Base-by-base conservation (phyloP, 768 basidiomycete genomes). In the Termitomyces titanicus region DNA sequence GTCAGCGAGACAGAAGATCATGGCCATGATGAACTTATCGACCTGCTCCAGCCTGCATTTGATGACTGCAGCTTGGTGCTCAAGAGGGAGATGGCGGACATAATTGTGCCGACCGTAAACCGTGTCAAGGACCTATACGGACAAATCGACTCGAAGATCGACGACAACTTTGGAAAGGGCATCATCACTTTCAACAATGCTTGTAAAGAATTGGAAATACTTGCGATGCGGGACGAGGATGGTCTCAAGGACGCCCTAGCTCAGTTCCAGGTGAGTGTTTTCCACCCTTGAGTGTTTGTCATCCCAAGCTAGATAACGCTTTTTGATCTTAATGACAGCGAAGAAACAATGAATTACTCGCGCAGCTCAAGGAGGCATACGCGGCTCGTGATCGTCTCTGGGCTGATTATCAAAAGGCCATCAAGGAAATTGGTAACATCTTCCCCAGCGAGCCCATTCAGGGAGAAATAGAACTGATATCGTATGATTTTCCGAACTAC, bases 181-280 rank as follows among this genome's bases (percentile, higher is more conserved):
- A 64, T 87, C 34, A 65, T 81, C 11, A 65, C 70, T 6, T 81
- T 87, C 68, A 79, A 86, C 63, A 74, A 76, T 17, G 79, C 76
- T 20, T 79, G 82, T 66, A 82, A 80, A 62, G 72, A 71, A 11
- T 68, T 79, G 47, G 88, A 89, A 63, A 61, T 65, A 0, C 62
- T 74, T 17, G 68, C 71, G 15, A 69, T 79, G 29, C 70, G 68
- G 33, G 78, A 81, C 56, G 69, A 81, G 54, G 71, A 75, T 52
- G 72, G 75, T 20, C 54, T 81, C 18, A 70, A 69, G 58, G 62
- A 70, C 10, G 68, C 70, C 27, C 76, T 76, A 54, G 51, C 64
- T 18, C 68, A 68, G 9, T 72, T 75, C 24, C 73, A 83, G 73
- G 84, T 81, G 61, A 56, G 72, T 68, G 37, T 56, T 20, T 44